phyloP scores from a whole-genome alignment of 176 grass and related monocot species.

The Aechmea fasciata region DNA sequence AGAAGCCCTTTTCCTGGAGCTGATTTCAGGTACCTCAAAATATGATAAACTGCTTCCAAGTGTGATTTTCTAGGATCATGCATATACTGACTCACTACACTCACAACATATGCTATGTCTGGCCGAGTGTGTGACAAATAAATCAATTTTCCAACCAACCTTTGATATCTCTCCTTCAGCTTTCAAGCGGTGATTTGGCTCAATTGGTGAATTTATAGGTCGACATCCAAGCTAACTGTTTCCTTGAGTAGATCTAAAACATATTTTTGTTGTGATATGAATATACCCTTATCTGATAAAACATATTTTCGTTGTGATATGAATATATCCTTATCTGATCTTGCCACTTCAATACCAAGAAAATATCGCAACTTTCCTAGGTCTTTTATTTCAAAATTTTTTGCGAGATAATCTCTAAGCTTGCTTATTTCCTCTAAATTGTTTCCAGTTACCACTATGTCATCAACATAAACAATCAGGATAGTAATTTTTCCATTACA shows the following conservation, averaged over 20 bases:
- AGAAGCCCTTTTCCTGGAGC: not conserved
- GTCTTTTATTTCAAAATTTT: not conserved
- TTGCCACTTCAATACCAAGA: not conserved
- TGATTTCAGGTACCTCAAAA: not conserved
- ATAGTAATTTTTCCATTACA: not conserved
- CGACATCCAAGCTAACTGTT: not conserved
- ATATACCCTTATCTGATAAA: not conserved
- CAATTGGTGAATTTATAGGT: not conserved
- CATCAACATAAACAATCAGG: not conserved
- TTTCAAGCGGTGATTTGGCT: not conserved
- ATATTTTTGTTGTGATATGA: not conserved
- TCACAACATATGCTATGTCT: not conserved
- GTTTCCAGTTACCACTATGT: not conserved
- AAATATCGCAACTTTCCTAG: not conserved
- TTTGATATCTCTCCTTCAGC: not conserved
- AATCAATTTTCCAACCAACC: not conserved
- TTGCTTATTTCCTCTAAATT: not conserved
- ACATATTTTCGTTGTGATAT: not conserved
- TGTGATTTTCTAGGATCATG: not conserved
- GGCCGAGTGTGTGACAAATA: not conserved
- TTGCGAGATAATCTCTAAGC: not conserved
- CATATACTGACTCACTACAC: not conserved
- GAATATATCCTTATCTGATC: not conserved
- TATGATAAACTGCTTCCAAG: not conserved
- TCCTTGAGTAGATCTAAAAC: not conserved